These are phyloP conservation scores for Fusarium xylarioides DNA, from an alignment of 2,329 filamentous ascomycete species.

Conservation along the genomic window DNA sequence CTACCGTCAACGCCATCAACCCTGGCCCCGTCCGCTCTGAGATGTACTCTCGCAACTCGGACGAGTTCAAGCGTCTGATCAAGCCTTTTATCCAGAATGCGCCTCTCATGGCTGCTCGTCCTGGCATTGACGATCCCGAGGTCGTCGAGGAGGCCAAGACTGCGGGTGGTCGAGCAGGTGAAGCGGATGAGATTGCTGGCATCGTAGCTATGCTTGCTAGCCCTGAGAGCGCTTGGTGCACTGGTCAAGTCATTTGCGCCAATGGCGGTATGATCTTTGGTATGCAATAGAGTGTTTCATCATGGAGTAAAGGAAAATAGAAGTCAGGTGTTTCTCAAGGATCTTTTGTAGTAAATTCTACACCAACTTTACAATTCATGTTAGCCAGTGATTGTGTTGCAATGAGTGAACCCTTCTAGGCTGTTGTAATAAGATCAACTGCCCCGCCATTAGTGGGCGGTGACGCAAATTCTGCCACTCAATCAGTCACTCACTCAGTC, in stretches of 20 bases:
- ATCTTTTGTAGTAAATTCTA: constrained; percentile 12
- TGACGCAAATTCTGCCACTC: constrained; percentile 43
- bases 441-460: constrained; percentile 42
- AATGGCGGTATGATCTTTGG: constrained; percentile 45
- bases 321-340: constrained; percentile 1
- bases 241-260: constrained; percentile 42
- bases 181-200: constrained; percentile 40
- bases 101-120: constrained; percentile 39
- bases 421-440: not conserved
- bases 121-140: constrained; percentile 37
- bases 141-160: constrained; percentile 43
- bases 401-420: not conserved
- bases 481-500: constrained; percentile 17
- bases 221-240: constrained; percentile 42
- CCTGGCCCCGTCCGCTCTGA: constrained; percentile 62
- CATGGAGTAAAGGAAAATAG: constrained; percentile 2
- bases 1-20: constrained; percentile 64
- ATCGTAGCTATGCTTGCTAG: constrained; percentile 40
- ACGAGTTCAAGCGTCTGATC: constrained; percentile 42
- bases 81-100: constrained; percentile 44
- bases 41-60: constrained; percentile 54
- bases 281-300: constrained; percentile 33
- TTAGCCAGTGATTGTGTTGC: not conserved
- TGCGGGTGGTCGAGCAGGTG: constrained; percentile 39
- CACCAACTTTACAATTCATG: not conserved